Percentiles rank a stretch among this genome's conserved stretches.
These are phyloP conservation scores for Podaxis carcinomalis DNA, from an alignment of 768 basidiomycete species.

Conservation along the genomic window DNA sequence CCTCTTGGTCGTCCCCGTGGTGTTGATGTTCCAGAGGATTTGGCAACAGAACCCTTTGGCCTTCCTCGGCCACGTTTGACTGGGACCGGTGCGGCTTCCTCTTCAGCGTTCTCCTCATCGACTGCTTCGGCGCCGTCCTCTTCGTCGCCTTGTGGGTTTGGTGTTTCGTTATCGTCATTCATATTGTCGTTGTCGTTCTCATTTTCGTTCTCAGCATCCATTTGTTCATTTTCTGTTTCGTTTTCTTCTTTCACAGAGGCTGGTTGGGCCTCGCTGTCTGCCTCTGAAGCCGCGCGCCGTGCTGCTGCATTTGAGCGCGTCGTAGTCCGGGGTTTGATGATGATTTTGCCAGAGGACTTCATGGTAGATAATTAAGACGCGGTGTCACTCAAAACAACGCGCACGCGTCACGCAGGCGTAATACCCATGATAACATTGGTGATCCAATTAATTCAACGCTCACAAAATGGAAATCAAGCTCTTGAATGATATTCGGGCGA, in stretches of 20 bases:
- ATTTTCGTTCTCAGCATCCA: constrained; percentile 16
- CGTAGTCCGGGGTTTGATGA: constrained; percentile 40
- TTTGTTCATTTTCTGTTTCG: constrained; percentile 29
- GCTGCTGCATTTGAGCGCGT: constrained; percentile 17
- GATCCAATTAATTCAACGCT: no score
- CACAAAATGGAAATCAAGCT: no score
- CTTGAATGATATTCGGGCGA: background rate
- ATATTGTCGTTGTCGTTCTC: constrained; percentile 30
- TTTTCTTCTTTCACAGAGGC: constrained; percentile 25
- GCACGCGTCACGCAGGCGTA: no score
- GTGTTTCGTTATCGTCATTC: constrained; percentile 15
- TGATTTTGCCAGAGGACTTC: constrained; percentile 38
- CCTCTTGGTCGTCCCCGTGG: constrained; percentile 24
- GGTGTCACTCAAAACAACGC: background rate
- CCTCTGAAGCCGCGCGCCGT: constrained; percentile 17
- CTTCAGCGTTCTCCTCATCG: constrained; percentile 30
- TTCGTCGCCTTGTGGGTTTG: constrained; percentile 24
- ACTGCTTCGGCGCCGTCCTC: constrained; percentile 28
- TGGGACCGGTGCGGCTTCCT: constrained; percentile 24
- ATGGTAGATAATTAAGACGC: constrained; percentile 1
- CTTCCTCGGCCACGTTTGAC: constrained; percentile 12
- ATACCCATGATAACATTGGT: no score
- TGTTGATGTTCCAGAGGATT: constrained; percentile 6
- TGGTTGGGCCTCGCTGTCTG: constrained; percentile 18
- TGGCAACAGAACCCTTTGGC: constrained; percentile 5